Base-by-base conservation (phyloP, 768 basidiomycete species). In the Phanerochaete carnosa region DNA sequence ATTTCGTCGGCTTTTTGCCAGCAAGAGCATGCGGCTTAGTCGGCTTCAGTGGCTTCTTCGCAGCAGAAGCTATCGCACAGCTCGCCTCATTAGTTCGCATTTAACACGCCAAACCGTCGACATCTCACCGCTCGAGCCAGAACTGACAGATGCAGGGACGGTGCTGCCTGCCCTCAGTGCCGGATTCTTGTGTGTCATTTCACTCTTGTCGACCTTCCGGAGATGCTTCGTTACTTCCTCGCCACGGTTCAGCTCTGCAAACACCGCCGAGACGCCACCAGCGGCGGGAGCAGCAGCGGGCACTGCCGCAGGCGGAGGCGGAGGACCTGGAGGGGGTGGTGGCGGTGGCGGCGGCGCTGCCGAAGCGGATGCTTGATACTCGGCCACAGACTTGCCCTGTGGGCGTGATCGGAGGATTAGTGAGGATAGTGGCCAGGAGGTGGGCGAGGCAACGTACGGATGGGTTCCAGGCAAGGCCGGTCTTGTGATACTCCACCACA, bases 101-200 rank as follows among this genome's bases (percentile, higher is more conserved):
- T 32, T 4, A 33, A 53, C 29, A 25, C 8, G 12, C 3, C 58
- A 12, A 45, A 22, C 9, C 29, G 26, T n/a, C 19, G 30, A 33
- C 1, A 35, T 46, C 66, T 55, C 58, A 65, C 67, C 22, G 22
- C 68, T 30, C 3, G 69, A 55, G 37, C 54, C 39, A 25, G 53
- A 30, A 15, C 66, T 59, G 19, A 60, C 52, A 19, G 58, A 73
- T 67, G 72, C 80, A 69, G 80, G 86, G 66, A 79, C 92, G 25
- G 75, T 73, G 33, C 76, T 74, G 15, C 76, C 64, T 16, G 79
- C 84, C 30, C 97, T 78, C 37, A 99, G 75, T 11, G 86, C 83
- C 0, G 97, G 96, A 69, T 99, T 98, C 81, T 99, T 98, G 79
- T 99, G 97, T 2, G 95, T 98, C 95, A 96, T 95, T 73, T 98